Base-by-base conservation (phyloP, 1,139 yeast genomes). In the Pichia sp. region DNA sequence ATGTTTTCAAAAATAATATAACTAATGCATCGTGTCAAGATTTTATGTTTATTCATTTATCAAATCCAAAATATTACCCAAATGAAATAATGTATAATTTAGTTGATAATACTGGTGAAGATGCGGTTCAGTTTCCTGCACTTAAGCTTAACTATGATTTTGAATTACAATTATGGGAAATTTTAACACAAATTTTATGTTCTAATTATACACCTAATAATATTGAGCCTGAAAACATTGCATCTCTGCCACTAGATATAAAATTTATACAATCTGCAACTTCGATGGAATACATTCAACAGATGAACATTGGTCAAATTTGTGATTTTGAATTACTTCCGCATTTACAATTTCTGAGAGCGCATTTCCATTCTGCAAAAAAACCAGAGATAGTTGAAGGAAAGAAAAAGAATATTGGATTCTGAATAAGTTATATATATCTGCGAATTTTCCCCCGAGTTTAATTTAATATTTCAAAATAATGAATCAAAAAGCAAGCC, bases 11-110 rank as follows among this genome's bases (percentile, higher is more conserved):
- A 8, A 53, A 53, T 11, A 61, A 56, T 61, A 27, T 34, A 2
- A 25, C 7, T n/a, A 28, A 28, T 26, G 35, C 28, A 32, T 10
- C n/a, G 61, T 53, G 56, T 56, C 35, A 47, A 7, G 63, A 40
- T 42, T 66, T 59, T 60, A 63, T 58, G 55, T 79, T 81, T 60
- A 75, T 79, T 77, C 86, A 81, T 62, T 66, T 79, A 53, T 77
- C 83, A n/a, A 79, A 80, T 56, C 86, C 86, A n/a, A 80, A 80
- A 56, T 72, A 72, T 53, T 74, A 70, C 53, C 82, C 84, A 18
- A 66, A 70, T 51, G 72, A 77, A 67, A 63, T 81, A 33, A 73
- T 59, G 35, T 46, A 72, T 48, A 83, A 76, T 51, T 69, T 77
- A 51, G 48, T 41, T 4, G 47, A 39, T n/a, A 60, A 72, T n/a